Evolutionary conservation across 2,329 filamentous ascomycete genomes (phyloP), one percentile per base, ranked within the genome.

Genomic region (Onygenales sp.): DNA sequence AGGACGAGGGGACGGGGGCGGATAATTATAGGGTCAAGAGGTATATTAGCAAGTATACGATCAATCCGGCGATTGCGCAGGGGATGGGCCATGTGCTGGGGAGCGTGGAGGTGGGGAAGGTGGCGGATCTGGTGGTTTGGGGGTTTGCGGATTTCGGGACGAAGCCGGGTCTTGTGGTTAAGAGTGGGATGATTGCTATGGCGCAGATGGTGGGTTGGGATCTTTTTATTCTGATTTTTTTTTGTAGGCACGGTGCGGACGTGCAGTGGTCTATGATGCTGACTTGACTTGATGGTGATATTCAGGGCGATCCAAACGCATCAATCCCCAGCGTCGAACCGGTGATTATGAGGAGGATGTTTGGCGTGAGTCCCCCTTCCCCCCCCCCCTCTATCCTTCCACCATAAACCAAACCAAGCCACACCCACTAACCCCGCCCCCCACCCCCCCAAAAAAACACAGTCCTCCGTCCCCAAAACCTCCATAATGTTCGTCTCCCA

Each of bases 1-100:
- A 95, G 73, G 92, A 97, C 63, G 77, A 85, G 58, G 88, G 80
- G 21, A 85, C 87, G 0, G 85, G 77, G 9, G 88, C 87, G 0
- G 92, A 97, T 66, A 97, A 97, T 69, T 90, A 89, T 73, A 77
- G 92, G 42, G 92, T 95, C 6, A 95, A 94, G 75, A 74, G 92
- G 31, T 97, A 97, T 67, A 78, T 97, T 45, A 89, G 86, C 74
- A 97, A 97, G 74, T 96, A 96, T 70, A 97, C 92, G 21, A 84
- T 97, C 72, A 97, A 97, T 71, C 89, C 92, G 1, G 89, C 92
- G 9, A 77, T 96, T 57, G 84, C 91, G 0, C 92, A 97, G 70
- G 92, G 92, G 2, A 94, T 97, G 84, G 73, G 77, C 0, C 92
- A 96, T 67, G 63, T 95, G 2, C 81, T 97, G 57, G 92, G 92